Evolutionary conservation across 441 rosid species (phyloP), one percentile per base, ranked within the genome.

Genomic region (Arabidopsis hybrid): DNA sequence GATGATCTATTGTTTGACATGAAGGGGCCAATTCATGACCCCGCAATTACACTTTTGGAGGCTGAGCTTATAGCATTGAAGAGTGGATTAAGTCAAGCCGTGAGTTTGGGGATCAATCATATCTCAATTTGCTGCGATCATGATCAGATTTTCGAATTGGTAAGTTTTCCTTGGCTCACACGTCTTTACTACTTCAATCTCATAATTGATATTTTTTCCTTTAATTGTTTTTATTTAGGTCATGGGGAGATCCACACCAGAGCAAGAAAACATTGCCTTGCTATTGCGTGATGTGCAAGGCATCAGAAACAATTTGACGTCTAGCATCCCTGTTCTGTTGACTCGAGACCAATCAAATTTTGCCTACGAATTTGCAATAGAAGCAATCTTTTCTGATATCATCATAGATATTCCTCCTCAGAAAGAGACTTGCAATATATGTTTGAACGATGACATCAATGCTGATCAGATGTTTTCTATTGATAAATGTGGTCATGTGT

Each of bases 251-350:
- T 14, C 17, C 17, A n/a, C 10, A 2, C 29, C 29, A 2, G 29
- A 46, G 21, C 4, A 52, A 52, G 29, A 67, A 13, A 67, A 29
- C 40, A 34, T 57, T 2, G 7, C 42, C 3, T 2, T 57, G 61
- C 21, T 57, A 57, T n/a, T 57, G 29, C 6, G 10, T 39, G 61
- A 67, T 53, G 61, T 67, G 39, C 29, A 51, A 53, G 39, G 39
- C 50, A 52, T 67, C 50, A 26, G 61, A 39, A n/a, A 52, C n/a
- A 9, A n/a, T 26, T 2, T 66, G 13, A 26, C 21, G 26, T 66
- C 36, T 21, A 13, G 38, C 47, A 39, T 8, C 49, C 61, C 39
- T 39, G 29, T 67, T 67, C 26, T 51, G 21, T 8, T 66, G 14
- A 38, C 60, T 10, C 9, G 14, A 12, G 2, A 12, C 0, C 14